Evolutionary conservation across 2,329 filamentous ascomycete genomes (phyloP).

Genomic region (Pyrenophora tritici-repentis): DNA sequence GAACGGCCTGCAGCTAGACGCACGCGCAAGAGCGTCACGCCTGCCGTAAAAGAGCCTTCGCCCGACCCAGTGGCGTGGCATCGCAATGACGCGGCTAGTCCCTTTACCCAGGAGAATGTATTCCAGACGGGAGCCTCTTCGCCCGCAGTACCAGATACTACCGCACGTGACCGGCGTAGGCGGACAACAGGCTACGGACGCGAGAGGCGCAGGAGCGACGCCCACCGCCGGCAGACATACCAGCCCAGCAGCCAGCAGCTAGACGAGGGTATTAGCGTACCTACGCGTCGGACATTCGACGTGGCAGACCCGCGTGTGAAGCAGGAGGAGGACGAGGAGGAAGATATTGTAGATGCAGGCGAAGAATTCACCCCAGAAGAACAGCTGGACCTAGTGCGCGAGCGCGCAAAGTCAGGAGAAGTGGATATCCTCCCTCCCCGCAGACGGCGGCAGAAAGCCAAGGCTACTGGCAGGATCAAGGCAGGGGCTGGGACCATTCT

Average conservation of each 20-base stretch:
- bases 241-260: slow-evolving; percentile 51
- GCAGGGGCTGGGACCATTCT: slow-evolving; percentile 74
- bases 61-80: slow-evolving; percentile 57
- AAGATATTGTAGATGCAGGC: slow-evolving; percentile 65
- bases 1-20: slow-evolving; percentile 43
- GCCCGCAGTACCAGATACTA: slow-evolving; percentile 53
- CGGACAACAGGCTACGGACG: slow-evolving; percentile 55
- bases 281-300: slow-evolving; percentile 64
- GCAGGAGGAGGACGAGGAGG: slow-evolving; percentile 45
- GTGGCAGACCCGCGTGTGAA: slow-evolving; percentile 56
- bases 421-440: slow-evolving; percentile 54
- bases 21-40: slow-evolving; percentile 47
- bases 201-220: slow-evolving; percentile 51
- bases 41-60: slow-evolving; percentile 52
- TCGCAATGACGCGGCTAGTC: slow-evolving; percentile 58
- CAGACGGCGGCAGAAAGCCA: slow-evolving; percentile 36
- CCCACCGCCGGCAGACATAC: slow-evolving; percentile 50
- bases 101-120: slow-evolving; percentile 88
- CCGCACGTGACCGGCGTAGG: slow-evolving; percentile 54
- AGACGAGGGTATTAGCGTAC: slow-evolving; percentile 59
- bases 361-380: slow-evolving; percentile 96
- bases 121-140: slow-evolving; percentile 82
- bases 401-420: slow-evolving; percentile 64
- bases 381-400: slow-evolving; percentile 73
- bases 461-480: slow-evolving; percentile 57